Conservation (phyloP, 2,329 filamentous ascomycete genomes). For the Neobulgaria alba region DNA sequence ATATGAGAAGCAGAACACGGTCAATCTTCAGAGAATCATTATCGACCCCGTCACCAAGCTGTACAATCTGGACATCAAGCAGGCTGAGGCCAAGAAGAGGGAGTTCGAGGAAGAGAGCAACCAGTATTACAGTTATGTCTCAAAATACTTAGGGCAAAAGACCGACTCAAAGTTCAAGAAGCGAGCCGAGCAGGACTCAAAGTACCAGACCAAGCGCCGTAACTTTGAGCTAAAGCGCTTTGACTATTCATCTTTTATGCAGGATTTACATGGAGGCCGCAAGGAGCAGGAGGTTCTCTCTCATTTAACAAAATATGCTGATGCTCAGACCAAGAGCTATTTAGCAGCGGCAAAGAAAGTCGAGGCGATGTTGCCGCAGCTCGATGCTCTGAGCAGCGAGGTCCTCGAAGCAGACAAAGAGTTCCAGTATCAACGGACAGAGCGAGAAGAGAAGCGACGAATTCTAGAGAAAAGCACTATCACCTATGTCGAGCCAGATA, state of each 20-base stretch:
- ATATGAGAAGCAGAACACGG: conserved; percentile 79
- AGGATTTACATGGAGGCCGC: conserved; percentile 95
- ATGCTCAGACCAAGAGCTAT: conserved; percentile 78
- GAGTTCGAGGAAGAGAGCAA: conserved; percentile 99
- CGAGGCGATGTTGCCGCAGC: conserved; percentile 75
- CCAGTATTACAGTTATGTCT: conserved; percentile 94
- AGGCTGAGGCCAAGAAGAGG: conserved; percentile 91
- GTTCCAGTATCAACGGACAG: conserved; percentile 89
- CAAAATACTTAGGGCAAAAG: conserved; percentile 89
- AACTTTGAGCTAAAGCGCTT: conserved; percentile 97
- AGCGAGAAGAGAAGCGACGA: conserved; percentile 88
- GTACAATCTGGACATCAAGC: conserved; percentile 94
- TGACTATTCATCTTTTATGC: conserved; percentile 98
- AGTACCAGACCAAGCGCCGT: conserved; percentile 87
- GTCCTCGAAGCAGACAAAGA: conserved; percentile 94
- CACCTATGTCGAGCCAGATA: conserved; percentile 62
- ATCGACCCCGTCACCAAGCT: conserved; percentile 89
- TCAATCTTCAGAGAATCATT: conserved; percentile 82
- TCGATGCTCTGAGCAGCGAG: conserved; percentile 80
- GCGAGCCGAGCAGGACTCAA: conserved; percentile 85
- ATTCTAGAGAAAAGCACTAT: conserved; percentile 82
- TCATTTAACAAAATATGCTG: conserved; percentile 87
- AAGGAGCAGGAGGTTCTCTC: conserved; percentile 97
- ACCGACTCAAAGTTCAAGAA: conserved; percentile 99
- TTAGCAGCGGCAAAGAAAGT: conserved; percentile 78